These are phyloP conservation scores for Gleditsia sinensis DNA, from an alignment of 306 rosid genomes.

Conservation along the genomic window DNA sequence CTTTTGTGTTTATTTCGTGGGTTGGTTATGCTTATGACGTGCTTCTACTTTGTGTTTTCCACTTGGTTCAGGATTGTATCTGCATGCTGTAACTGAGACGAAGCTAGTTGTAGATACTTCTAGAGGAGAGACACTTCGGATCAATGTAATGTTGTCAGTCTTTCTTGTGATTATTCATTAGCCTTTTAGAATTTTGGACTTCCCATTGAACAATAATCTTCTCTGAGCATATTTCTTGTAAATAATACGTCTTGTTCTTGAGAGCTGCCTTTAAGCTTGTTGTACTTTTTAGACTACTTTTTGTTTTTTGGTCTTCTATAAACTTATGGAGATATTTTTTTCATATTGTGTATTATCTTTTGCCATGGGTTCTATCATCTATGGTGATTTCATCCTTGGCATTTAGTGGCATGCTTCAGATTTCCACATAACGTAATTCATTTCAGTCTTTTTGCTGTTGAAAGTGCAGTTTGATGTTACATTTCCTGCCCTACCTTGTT, in stretches of 20 bases:
- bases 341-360: background rate
- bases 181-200: background rate
- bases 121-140: conserved; percentile 93
- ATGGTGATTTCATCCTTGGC: background rate
- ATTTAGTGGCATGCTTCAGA: background rate
- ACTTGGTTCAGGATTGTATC: conserved; percentile 68
- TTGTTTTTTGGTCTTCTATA: background rate
- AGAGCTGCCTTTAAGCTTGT: background rate
- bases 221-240: background rate
- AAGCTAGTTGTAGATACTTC: conserved; percentile 95
- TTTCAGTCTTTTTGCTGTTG: conserved; percentile 35
- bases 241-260: background rate
- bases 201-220: background rate
- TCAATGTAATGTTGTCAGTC: conserved; percentile 64
- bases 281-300: background rate
- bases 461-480: conserved; percentile 96
- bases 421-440: conserved; percentile 15
- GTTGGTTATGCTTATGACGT: background rate
- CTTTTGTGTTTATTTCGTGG: background rate
- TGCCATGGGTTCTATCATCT: background rate
- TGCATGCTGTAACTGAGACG: conserved; percentile 84
- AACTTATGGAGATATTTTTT: background rate
- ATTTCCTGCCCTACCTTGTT: conserved; percentile 93
- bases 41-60: conserved; percentile 19
- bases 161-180: background rate